Conservation (phyloP, 495 filamentous ascomycete genomes). For the Xanthoparmelia taractica region DNA sequence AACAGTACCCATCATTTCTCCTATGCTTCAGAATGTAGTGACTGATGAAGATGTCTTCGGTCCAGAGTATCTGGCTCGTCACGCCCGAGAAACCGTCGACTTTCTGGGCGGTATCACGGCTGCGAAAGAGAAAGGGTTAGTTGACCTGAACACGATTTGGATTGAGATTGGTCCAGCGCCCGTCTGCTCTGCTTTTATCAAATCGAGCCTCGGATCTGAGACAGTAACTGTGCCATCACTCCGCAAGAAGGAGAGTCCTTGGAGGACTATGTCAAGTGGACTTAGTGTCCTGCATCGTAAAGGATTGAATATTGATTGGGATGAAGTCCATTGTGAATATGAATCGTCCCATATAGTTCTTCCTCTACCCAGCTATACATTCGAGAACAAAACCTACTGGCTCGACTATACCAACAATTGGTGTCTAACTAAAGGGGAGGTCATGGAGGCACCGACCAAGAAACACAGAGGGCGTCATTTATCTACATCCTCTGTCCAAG, state of each 20-base stretch:
- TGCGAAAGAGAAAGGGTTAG: slow-evolving; percentile 3
- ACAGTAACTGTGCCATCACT: slow-evolving; percentile 53
- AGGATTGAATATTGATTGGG: slow-evolving; percentile 66
- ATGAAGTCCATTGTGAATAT: slow-evolving; percentile 71
- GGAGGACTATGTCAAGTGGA: slow-evolving; percentile 55
- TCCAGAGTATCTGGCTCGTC: slow-evolving; percentile 53
- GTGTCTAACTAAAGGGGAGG: slow-evolving; percentile 45
- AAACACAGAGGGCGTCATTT: not conserved
- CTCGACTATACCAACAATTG: slow-evolving; percentile 62
- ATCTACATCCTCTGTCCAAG: slow-evolving; percentile 38
- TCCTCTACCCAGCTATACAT: slow-evolving; percentile 64
- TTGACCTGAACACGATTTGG: slow-evolving; percentile 36
- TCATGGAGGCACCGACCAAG: not conserved
- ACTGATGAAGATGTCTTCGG: slow-evolving; percentile 44
- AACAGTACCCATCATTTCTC: slow-evolving; percentile 49
- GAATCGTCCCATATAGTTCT: slow-evolving; percentile 50
- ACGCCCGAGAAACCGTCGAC: slow-evolving; percentile 66
- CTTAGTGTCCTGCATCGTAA: slow-evolving; percentile 54
- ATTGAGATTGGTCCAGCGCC: slow-evolving; percentile 57
- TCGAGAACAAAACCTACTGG: slow-evolving; percentile 79
- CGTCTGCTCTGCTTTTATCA: slow-evolving; percentile 61
- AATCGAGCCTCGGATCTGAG: slow-evolving; percentile 51
- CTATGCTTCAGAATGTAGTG: slow-evolving; percentile 47
- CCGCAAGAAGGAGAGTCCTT: slow-evolving; percentile 50
- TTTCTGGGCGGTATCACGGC: slow-evolving; percentile 43